Base-by-base conservation (phyloP, 345 rosid species). In the Durio zibethinus region DNA sequence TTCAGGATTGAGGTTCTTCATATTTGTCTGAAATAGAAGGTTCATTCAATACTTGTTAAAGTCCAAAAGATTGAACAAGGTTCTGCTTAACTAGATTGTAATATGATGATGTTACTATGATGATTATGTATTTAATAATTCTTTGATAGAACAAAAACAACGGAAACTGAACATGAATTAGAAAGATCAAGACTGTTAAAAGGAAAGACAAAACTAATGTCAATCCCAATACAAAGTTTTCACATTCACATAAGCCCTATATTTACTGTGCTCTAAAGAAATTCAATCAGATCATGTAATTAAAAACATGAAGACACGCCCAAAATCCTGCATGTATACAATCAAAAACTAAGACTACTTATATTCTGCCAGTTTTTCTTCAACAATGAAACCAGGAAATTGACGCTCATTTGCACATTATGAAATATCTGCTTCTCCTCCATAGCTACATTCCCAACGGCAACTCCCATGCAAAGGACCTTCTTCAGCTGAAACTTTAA, bases 391-490 rank as follows among this genome's bases (percentile, higher is more conserved):
- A 91, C 97, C 1, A 91, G 90, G 78, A 91, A 91, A 80, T 91
- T 91, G 16, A 91, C 91, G 16, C 91, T 87, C 85, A 91, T 85
- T 77, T 91, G 97, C 23, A 91, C 97, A 52, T 91, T 91, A 84
- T 91, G 97, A 82, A 91, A 90, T 43, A 91, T 86, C 78, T 91
- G 97, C 82, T 91, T 91, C 79, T 91, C 97, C 53, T 91, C 97
- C 93, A 91, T 91, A 35, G 63, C 81, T 18, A 81, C 79, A 59
- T 91, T 91, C 0, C 93, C 97, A 0, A 90, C 93, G 29, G 94
- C 97, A 1, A 90, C 97, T 27, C 97, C 97, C 97, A 91, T 90
- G 84, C 97, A 88, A 8, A 91, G 94, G 63, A 89, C 97, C 86
- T 88, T 91, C 84, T 91, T 91, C 74, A 90, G 81, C 76, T 91